Base-by-base conservation (phyloP, 768 basidiomycete genomes). In the Cyclocybe aegerita region DNA sequence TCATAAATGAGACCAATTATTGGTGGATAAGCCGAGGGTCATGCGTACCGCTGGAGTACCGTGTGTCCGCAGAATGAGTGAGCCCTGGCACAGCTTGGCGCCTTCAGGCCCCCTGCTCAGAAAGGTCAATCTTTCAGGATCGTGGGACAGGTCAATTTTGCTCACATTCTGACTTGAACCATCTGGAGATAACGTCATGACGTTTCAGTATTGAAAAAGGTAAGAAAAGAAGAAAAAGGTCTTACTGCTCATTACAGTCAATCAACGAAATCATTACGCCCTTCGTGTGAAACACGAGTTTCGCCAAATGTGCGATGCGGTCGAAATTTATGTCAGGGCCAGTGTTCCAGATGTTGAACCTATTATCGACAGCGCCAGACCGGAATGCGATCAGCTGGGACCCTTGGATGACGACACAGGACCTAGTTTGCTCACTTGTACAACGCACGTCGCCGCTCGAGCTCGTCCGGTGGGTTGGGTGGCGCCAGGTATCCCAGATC, bases 341-440 rank as follows among this genome's bases (percentile, higher is more conserved):
- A 0, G 93, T 94, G 55, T 90, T 83, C 80, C 92, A 86, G 43
- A 97, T 88, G 58, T 93, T 93, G 72, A 92, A 95, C 56, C 91
- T 90, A 54, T 29, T 29, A 39, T 47, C 9, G 16, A 46, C 9
- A 41, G 29, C 49, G 38, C 29, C 12, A 31, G 30, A 46, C 36
- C 40, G 11, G 9, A 23, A 31, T 23, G 32, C 16, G 9, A 29
- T 36, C 29, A 52, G 17, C 29, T 39, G 59, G 40, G 49, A 46
- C 16, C 29, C n/a, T 23, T 30, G 30, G 41, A 30, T 23, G 46
- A 15, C 16, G 32, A 42, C 11, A 9, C 11, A 39, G 23, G 29
- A 16, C 41, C 15, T 43, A 35, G 15, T 43, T 7, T 9, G 64
- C 81, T 61, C 59, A 90, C 86, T 88, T 90, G 70, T 95, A 90